Evolutionary conservation across 495 filamentous ascomycete genomes (phyloP), one percentile per base, ranked within the genome.

Genomic region (Aspergillus funiculosus): DNA sequence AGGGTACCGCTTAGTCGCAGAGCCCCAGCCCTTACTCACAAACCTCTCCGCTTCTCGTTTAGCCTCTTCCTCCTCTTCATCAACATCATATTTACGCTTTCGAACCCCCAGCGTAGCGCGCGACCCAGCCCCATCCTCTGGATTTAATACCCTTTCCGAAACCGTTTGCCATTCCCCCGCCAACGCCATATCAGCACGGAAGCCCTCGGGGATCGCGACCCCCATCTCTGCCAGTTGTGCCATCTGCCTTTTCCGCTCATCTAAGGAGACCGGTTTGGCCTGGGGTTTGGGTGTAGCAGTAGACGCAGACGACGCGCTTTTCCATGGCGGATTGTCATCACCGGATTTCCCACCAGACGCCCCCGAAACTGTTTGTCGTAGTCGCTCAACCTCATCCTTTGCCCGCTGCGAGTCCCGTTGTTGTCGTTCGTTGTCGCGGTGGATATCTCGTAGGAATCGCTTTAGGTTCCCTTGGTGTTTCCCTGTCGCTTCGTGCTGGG

Each of bases 391-490:
- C 58, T 99, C 94, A 28, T 78, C 75, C 56, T 86, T 89, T 1
- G 92, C 92, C 11, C 82, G 72, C 31, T 90, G 80, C 48, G 86
- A 81, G 5, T 94, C 88, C 24, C 81, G 75, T 53, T 85, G 78
- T 36, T 88, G 78, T 36, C 78, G 76, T 50, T 94, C 87, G 58
- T 91, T 85, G 35, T 74, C 76, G 34, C 82, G 79, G 67, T 95
- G 89, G 6, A 97, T 75, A 41, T 94, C 86, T 36, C 88, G 82
- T 1, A 99, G 75, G 54, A 89, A 90, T 26, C 94, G 86, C 67
- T 95, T 94, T 41, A 97, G 78, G 52, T 78, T 81, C 57, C 78
- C 76, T 73, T 97, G 92, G 65, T 99, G 92, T 61, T 85, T 87
- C 2, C 67, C 78, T 2, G 89, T 95, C 15, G 87, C 78, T 62